Base-by-base conservation (phyloP, 495 filamentous ascomycete genomes). In the Rusavskia elegans region DNA sequence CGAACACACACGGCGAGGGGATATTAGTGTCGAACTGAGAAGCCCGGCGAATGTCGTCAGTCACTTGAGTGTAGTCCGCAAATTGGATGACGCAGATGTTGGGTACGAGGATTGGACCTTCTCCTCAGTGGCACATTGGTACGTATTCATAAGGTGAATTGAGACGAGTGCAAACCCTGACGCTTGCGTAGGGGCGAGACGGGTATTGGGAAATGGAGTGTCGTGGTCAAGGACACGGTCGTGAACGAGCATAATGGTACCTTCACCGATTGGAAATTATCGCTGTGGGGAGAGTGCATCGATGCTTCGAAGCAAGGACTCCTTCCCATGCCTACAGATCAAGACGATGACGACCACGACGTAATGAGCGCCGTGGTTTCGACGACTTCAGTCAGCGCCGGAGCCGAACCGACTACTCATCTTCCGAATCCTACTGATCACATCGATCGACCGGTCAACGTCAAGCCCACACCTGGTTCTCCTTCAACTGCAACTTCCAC, bases 51-150 rank as follows among this genome's bases (percentile, higher is more conserved):
- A 86, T 20, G 64, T 96, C 39, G 68, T 90, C 52, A 93, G 85
- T 63, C 82, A 95, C 58, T 78, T 98, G 36, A 84, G 89, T 45
- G 82, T 82, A 17, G 70, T 79, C 1, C 80, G 92, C 50, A 70
- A 68, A 27, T 59, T 70, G 21, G 92, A 98, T 63, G 68, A 71
- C 0, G 74, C 70, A 39, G 59, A 65, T 1, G 65, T 64, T 38
- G 92, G 92, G n/a, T 98, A 97, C 61, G 71, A 80, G 37, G 87
- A 98, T 68, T 98, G 92, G 92, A 95, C 92, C 1, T 98, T 98
- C 57, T 97, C 97, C 92, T 87, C 80, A 53, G 93, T 98, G 46
- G 88, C 81, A 59, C 93, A 98, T 64, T 98, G 88, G 87, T 92
- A 76, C 66, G 82, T 66, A 5, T 40, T 25, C 53, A 19, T 13